Base-by-base conservation (phyloP, 1,139 yeast genomes). In the Debaryomyces udenii region DNA sequence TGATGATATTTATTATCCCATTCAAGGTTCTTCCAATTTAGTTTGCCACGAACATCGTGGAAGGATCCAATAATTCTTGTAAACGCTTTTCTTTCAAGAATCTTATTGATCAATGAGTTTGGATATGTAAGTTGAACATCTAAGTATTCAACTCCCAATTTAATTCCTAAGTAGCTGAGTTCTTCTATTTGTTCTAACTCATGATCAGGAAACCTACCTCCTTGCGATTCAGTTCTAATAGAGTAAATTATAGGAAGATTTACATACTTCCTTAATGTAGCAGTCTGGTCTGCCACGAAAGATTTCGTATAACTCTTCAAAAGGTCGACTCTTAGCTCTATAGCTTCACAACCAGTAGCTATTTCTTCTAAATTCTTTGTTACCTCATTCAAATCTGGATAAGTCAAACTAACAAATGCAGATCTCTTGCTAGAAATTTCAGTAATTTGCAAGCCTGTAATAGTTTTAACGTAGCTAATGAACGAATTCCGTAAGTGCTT, bases 51-150 rank as follows among this genome's bases (percentile, higher is more conserved):
- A 42, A 82, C 77, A 57, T 87, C 93, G 56, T 86, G 93, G 54
- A 83, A 87, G 1, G 96, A 86, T 10, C 90, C 95, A 62, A 93
- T 86, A 35, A 91, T 71, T 56, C 78, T 80, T 11, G 96, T 82
- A 59, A 69, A 74, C 4, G 80, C 78, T 55, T 78, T 81, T 35
- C 66, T 55, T 27, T 54, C 55, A 40, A 65, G 51, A 9, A 72
- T 53, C 38, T 56, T 59, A 29, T 59, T 61, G 36, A 69, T 52
- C 13, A 70, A 44, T 4, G 55, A 56, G 43, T 52, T 56, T 15
- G 75, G 68, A 41, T 69, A 59, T 14, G 76, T 71, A 52, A 80
- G 68, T 55, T 79, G 81, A 39, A 80, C 59, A 48, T 80, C 82
- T 53, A 80, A 68, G 49, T 58, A 78, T 46, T 77, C 83, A 37